These are phyloP conservation scores for Tolypocladium cylindrosporum DNA, from an alignment of 2,329 filamentous ascomycete species.

Conservation along the genomic window DNA sequence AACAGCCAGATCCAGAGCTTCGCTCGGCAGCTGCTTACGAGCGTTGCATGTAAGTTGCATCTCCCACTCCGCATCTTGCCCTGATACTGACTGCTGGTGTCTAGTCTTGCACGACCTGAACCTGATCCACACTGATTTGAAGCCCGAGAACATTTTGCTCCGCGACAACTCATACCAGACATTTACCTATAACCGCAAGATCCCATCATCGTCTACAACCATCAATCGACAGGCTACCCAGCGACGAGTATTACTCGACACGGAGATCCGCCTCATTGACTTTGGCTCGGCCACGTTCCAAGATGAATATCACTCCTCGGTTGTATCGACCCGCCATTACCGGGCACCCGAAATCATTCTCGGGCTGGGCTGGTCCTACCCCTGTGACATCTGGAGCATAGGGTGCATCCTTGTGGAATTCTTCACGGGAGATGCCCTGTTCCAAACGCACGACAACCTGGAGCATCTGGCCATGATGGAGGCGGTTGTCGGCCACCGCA, in stretches of 20 bases:
- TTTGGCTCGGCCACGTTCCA: constrained; percentile 65
- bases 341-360: constrained; percentile 62
- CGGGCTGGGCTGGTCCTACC: constrained; percentile 60
- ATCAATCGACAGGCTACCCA: constrained; percentile 52
- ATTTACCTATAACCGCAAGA: constrained; percentile 60
- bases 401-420: constrained; percentile 65
- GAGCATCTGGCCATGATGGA: constrained; percentile 72
- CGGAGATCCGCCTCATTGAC: constrained; percentile 60
- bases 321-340: constrained; percentile 62
- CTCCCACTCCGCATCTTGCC: not conserved
- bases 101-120: constrained; percentile 91
- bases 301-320: constrained; percentile 63
- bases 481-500: constrained; percentile 49
- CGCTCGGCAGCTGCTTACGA: constrained; percentile 92
- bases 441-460: constrained; percentile 63
- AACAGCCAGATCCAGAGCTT: constrained; percentile 98
- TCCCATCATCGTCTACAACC: constrained; percentile 55
- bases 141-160: constrained; percentile 61
- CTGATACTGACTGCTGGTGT: not conserved
- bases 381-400: constrained; percentile 66
- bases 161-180: constrained; percentile 57
- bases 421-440: constrained; percentile 60
- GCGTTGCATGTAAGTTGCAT: constrained; percentile 75
- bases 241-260: constrained; percentile 54
- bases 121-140: constrained; percentile 81